Conservation (phyloP, 768 basidiomycete species). For the Boletus pseudo-olivaceus region DNA sequence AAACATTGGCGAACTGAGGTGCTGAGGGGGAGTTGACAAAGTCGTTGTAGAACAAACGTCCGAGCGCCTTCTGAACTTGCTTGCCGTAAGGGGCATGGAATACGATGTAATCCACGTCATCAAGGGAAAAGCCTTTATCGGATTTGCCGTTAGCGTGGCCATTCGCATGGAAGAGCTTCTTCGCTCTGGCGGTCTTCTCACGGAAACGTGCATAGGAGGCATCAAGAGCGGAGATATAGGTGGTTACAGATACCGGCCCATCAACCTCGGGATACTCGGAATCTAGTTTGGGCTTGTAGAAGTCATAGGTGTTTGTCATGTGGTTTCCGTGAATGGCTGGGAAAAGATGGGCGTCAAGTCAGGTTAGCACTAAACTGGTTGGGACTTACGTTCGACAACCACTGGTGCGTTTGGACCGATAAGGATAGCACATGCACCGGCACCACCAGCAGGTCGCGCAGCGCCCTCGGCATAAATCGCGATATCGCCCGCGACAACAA, state of each 20-base stretch:
- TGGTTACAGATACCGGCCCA: conserved; percentile 92
- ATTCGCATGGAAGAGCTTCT: conserved; percentile 42
- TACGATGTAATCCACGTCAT: conserved; percentile 85
- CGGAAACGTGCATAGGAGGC: conserved; percentile 82
- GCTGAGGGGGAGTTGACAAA: conserved; percentile 75
- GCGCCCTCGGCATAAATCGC: conserved; percentile 96
- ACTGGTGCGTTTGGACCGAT: conserved; percentile 96
- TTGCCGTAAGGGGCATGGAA: conserved; percentile 99
- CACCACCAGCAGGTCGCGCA: conserved; percentile 94
- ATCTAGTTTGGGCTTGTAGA: conserved; percentile 96
- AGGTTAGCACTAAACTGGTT: not conserved
- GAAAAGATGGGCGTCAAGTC: conserved; percentile 12
- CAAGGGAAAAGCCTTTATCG: conserved; percentile 59
- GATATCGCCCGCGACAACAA: conserved; percentile 95
- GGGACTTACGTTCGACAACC: conserved; percentile 84
- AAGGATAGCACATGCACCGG: conserved; percentile 91
- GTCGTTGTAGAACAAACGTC: conserved; percentile 89
- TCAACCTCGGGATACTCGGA: conserved; percentile 97
- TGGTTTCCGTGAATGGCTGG: conserved; percentile 92
- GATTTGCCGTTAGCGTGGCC: conserved; percentile 33
- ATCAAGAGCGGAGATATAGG: conserved; percentile 93
- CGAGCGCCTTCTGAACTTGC: conserved; percentile 96
- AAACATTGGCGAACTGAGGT: conserved; percentile 65
- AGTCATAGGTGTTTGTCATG: conserved; percentile 98
- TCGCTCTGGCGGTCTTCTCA: conserved; percentile 68